Conservation (phyloP, 768 basidiomycete species). For the Boletus huronensis region DNA sequence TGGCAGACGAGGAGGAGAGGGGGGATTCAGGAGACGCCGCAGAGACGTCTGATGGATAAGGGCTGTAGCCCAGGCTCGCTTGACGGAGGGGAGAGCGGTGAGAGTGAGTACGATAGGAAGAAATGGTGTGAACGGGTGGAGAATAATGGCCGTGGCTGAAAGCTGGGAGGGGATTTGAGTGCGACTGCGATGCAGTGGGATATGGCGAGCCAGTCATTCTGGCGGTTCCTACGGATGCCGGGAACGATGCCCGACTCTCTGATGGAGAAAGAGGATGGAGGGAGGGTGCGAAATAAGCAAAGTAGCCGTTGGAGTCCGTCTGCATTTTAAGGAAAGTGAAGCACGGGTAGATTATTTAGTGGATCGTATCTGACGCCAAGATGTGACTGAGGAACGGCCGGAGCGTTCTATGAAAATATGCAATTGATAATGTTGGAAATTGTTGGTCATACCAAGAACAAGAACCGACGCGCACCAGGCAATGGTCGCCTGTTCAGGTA, state of each 20-base stretch:
- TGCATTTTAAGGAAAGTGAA: constrained; percentile 31
- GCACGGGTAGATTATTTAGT: constrained; percentile 15
- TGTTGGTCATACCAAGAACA: constrained; percentile 32
- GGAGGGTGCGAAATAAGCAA: constrained; percentile 23
- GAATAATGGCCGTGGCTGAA: constrained; percentile 22
- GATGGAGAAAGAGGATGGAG: constrained; percentile 15
- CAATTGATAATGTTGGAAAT: constrained; percentile 36
- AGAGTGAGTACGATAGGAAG: constrained; percentile 20
- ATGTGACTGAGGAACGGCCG: constrained; percentile 22
- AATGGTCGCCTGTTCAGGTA: constrained; percentile 30
- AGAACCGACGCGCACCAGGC: constrained; percentile 30
- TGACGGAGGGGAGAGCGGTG: constrained; percentile 16
- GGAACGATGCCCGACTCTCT: neutral
- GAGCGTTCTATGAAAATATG: constrained; percentile 34
- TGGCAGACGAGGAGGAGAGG: constrained; percentile 38
- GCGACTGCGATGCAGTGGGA: constrained; percentile 16
- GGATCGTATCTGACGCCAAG: constrained; percentile 24
- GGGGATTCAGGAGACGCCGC: constrained; percentile 37
- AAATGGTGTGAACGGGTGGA: constrained; percentile 10
- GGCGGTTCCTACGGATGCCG: constrained; percentile 11
- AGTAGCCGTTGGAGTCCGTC: constrained; percentile 17
- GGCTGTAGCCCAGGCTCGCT: constrained; percentile 27
- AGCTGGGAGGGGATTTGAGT: constrained; percentile 14
- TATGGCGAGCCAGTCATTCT: constrained; percentile 26
- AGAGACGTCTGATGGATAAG: constrained; percentile 38